Base-by-base conservation (phyloP, 257 asterid species). In the Solanum chmielewskii region DNA sequence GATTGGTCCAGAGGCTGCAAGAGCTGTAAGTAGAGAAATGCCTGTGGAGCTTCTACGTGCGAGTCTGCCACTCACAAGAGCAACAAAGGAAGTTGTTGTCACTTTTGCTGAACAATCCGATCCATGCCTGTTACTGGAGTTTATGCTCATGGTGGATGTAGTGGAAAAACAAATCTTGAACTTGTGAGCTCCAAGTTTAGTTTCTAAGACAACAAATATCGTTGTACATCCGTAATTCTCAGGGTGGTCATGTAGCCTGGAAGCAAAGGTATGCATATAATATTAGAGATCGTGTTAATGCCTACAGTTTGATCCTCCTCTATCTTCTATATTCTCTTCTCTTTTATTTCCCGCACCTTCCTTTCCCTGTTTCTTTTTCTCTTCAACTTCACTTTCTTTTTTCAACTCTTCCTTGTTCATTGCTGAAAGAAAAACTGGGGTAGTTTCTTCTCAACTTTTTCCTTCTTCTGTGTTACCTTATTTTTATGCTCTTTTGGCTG, bases 41-140 rank as follows among this genome's bases (percentile, higher is more conserved):
- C 92, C 86, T 1, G 89, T 89, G 75, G 92, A 92, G 85, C 92
- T 92, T 56, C 80, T 92, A 64, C 87, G 87, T 47, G 90, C 90
- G 11, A 89, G 93, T 86, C 92, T 90, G 60, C 94, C 92, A 18
- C 92, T 88, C 86, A 92, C 92, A 25, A 87, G 91, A 92, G 76
- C 89, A 83, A 27, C 94, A 87, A 88, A 87, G 91, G 59, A 90
- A 92, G 93, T 27, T 88, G 86, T 59, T 90, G 49, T 68, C 85
- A 91, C 87, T 76, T 90, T 92, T 56, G 91, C 92, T 7, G 91
- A 89, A 81, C 74, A 88, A 18, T 87, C 94, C 74, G 89, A 18
- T 87, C 94, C 7, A 88, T 92, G 92, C 93, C 91, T 27, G 89
- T 85, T 20, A 66, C 80, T 20, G 89, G 92, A 35, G 87, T 87